phyloP scores from a whole-genome alignment of 1,284 basidiomycete species.

The Ustilago trichophora region DNA sequence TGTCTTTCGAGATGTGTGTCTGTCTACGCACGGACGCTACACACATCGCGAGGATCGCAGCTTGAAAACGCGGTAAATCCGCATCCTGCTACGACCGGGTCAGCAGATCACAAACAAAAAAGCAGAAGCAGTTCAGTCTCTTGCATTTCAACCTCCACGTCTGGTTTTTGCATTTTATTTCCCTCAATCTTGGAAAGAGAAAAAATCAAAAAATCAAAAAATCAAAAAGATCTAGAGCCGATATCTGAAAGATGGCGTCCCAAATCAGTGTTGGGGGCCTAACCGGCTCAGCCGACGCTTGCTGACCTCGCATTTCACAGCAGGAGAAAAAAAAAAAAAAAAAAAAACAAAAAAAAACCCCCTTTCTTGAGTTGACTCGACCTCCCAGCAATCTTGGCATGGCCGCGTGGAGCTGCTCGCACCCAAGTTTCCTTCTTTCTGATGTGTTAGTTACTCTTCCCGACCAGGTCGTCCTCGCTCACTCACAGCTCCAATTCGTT shows the following conservation, averaged over 20 bases:
- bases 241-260: constrained; percentile 1
- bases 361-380: constrained; percentile 3
- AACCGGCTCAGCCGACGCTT: constrained; percentile 8
- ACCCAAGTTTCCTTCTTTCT: constrained; percentile 8
- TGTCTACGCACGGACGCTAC: constrained; percentile 19
- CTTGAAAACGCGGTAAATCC: constrained; percentile 33
- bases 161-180: background rate
- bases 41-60: constrained; percentile 6
- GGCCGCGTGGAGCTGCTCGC: background rate
- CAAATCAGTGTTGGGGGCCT: background rate
- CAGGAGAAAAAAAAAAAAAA: too few relatives aligned
- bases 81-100: constrained; percentile 19
- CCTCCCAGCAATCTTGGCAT: background rate
- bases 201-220: too few relatives aligned
- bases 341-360: background rate
- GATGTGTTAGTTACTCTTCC: too few relatives aligned
- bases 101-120: too few relatives aligned
- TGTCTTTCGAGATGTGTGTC: background rate
- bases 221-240: constrained; percentile 5
- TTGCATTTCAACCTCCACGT: constrained; percentile 5
- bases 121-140: too few relatives aligned
- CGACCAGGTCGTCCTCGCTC: too few relatives aligned
- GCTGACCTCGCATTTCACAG: too few relatives aligned
- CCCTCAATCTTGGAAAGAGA: too few relatives aligned
- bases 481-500: too few relatives aligned